Evolutionary conservation across 139 green algal genomes (phyloP).

Genomic region (Closterium sp.): DNA sequence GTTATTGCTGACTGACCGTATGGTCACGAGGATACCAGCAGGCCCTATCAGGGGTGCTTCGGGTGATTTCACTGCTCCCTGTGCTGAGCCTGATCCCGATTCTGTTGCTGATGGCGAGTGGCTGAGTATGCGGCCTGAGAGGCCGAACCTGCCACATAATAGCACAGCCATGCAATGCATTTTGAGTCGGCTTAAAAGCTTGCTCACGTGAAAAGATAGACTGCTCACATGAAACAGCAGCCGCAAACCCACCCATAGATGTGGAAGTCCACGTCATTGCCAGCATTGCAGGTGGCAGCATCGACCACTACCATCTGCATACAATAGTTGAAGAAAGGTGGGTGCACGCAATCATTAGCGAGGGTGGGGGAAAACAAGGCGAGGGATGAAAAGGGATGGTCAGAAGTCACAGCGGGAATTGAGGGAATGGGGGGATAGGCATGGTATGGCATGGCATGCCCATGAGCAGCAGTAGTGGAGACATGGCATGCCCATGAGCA

Average conservation of each 20-base stretch:
- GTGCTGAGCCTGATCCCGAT: not conserved
- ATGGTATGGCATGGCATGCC: no score
- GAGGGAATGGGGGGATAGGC: no score
- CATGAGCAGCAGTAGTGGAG: no score
- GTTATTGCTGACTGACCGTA: not conserved
- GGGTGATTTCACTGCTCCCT: not conserved
- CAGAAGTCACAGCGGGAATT: no score
- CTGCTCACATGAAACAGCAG: no score
- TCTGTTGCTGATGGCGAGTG: not conserved
- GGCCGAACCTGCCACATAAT: not conserved
- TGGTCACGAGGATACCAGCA: not conserved
- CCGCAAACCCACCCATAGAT: not conserved
- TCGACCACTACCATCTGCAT: not conserved
- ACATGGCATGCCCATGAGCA: no score
- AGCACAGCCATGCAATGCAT: not conserved
- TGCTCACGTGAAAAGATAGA: no score
- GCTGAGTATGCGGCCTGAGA: not conserved
- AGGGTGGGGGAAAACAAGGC: no score
- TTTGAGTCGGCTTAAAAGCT: not conserved
- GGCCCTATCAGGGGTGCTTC: not conserved
- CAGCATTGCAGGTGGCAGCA: not conserved
- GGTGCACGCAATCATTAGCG: no score
- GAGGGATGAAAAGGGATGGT: no score
- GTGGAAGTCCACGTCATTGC: not conserved
- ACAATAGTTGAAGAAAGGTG: no score